Evolutionary conservation across 441 rosid species (phyloP), one percentile per base, ranked within the genome.

Genomic region (Arabidopsis hybrid): DNA sequence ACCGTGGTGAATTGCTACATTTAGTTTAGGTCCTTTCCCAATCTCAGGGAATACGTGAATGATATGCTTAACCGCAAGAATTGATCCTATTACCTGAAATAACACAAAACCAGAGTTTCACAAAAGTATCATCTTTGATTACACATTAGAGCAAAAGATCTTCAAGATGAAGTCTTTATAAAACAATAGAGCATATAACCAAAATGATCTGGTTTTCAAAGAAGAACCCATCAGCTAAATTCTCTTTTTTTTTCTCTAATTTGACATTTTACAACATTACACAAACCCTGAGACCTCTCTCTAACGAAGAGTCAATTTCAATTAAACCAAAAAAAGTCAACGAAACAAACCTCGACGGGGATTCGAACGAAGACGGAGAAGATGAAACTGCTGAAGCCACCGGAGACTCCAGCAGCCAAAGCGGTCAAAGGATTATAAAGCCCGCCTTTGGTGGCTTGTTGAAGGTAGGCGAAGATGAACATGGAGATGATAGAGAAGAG

Each of bases 401-500:
- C 90, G 46, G 93, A 82, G 68, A 91, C 71, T 10, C 90, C 93
- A 58, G 87, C 42, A 74, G 90, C 64, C 46, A 94, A 77, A 72
- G 91, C 70, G 58, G 88, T 83, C 72, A 94, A 84, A 58, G 97
- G 97, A 76, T 91, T 93, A 50, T 81, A 89, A 70, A 87, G 58
- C 10, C 83, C 97, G 2, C 97, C 97, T 53, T 81, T 84, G 47
- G 87, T 85, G 67, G 81, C 58, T 53, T 90, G 81, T 2, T 74
- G 86, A 82, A 93, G 82, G 60, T 74, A 81, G 1, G 97, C 88
- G 51, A 93, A 93, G 73, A 87, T 29, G 82, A 91, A 91, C 96
- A 90, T 86, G 73, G 78, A 79, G 65, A 82, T 7, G 53, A 91
- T 63, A 6, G 84, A 83, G 56, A 91, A 67, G 38, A 50, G 18